Base-by-base conservation (phyloP, 2,329 filamentous ascomycete genomes). In the Arthroderma sp. region DNA sequence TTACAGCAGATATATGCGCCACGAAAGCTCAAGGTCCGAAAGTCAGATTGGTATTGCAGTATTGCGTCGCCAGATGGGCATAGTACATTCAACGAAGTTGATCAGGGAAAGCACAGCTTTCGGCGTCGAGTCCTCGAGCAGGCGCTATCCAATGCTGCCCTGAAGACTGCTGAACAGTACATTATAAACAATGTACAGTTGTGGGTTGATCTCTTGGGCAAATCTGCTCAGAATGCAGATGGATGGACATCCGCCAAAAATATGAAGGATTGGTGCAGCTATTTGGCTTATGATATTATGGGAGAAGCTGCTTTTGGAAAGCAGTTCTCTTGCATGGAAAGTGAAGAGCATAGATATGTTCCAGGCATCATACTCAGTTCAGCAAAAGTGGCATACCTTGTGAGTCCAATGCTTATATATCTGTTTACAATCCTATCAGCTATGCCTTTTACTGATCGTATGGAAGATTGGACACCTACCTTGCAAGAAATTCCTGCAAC, bases 1-100 rank as follows among this genome's bases (percentile, higher is more conserved):
- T 67, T 85, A 47, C 77, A 77, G 58, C 73, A 77, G 11, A 79
- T 83, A 49, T 50, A 52, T 38, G 40, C 41, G 6, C 45, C 40
- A 42, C 51, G 52, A 0, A 40, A 48, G 1, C 50, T 52, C 6
- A 52, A 55, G 9, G 56, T 61, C 34, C 38, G 48, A 29, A 61
- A 57, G 43, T 53, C 52, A 31, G 40, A 52, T 36, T 53, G 48
- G 42, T 55, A 53, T 40, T 57, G 60, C 15, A 64, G 68, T 1
- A 68, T 73, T 55, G 36, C 42, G 39, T 43, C 36, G 28, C 33
- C 47, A 27, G 44, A 36, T 10, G 47, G 31, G 3, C 31, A 37
- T 37, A 50, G 36, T 28, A 50, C 50, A 9, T 51, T 50, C 45
- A 50, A 48, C 7, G 45, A 47, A 38, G 47, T 48, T 45, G 47